phyloP scores from a whole-genome alignment of 2,329 filamentous ascomycete species.

The Sarocladium oryzae region DNA sequence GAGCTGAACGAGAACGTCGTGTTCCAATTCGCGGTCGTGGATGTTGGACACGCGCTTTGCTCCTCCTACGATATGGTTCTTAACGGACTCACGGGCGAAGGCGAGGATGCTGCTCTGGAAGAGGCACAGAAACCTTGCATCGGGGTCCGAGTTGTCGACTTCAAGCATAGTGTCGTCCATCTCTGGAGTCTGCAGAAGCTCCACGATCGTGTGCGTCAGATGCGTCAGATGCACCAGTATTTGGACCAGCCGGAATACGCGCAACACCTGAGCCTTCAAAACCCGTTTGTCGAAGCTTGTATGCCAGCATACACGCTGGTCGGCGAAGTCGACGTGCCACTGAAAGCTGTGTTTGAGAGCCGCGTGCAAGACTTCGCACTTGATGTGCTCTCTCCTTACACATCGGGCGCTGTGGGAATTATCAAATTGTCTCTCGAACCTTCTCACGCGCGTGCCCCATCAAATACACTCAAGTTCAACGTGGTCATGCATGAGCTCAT shows the following conservation, averaged over 20 bases:
- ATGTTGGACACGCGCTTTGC: conserved; percentile 78
- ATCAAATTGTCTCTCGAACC: conserved; percentile 88
- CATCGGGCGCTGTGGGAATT: conserved; percentile 82
- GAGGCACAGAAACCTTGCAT: conserved; percentile 83
- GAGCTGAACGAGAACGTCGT: conserved; percentile 88
- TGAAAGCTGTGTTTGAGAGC: conserved; percentile 89
- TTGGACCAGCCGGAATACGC: conserved; percentile 92
- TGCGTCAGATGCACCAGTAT: conserved; percentile 97
- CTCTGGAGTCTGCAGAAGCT: conserved; percentile 95
- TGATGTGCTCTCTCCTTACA: conserved; percentile 89
- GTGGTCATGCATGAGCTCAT: conserved; percentile 96
- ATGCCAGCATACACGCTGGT: conserved; percentile 90
- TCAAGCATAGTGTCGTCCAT: conserved; percentile 76
- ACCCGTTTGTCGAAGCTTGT: conserved; percentile 85
- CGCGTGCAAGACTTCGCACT: conserved; percentile 90
- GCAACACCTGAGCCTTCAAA: conserved; percentile 85
- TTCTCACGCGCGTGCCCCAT: conserved; percentile 85
- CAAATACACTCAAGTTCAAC: conserved; percentile 93
- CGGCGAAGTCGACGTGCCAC: conserved; percentile 86
- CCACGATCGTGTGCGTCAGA: conserved; percentile 75
- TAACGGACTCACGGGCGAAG: conserved; percentile 81
- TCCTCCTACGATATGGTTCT: conserved; percentile 97
- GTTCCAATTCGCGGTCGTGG: conserved; percentile 91
- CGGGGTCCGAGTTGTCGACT: conserved; percentile 84
- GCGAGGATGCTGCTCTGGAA: conserved; percentile 74